Percentiles rank a stretch among this genome's conserved stretches.
These are phyloP conservation scores for Camellia lanceoleosa DNA, from an alignment of 148 eudicot genomes.

Conservation along the genomic window DNA sequence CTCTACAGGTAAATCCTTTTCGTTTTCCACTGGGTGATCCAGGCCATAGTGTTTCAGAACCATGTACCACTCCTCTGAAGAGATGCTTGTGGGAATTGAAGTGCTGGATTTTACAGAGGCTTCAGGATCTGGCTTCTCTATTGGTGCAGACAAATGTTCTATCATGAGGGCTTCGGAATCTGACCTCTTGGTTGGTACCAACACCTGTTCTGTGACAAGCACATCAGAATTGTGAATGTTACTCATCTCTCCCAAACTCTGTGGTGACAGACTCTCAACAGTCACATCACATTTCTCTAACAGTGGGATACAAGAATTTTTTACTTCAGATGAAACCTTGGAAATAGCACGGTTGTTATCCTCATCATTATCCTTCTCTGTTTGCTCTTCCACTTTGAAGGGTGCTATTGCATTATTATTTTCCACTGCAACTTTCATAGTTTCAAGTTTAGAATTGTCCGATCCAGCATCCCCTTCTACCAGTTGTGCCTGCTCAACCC, in stretches of 20 bases:
- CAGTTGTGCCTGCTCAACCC: constrained; percentile 18
- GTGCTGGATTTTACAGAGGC: constrained; percentile 15
- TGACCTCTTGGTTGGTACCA: constrained; percentile 9
- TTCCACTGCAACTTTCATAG: constrained; percentile 1
- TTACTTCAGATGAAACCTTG: constrained; percentile 7
- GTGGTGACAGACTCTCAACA: constrained; percentile 12
- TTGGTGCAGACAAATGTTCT: constrained; percentile 3
- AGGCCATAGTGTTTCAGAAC: constrained; percentile 48
- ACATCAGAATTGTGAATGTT: constrained; percentile 18
- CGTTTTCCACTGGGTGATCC: constrained; percentile 28
- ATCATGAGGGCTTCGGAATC: constrained; percentile 12
- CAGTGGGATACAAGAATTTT: not conserved
- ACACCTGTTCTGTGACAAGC: not conserved
- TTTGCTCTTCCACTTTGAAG: constrained; percentile 7
- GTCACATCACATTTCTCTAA: constrained; percentile 10
- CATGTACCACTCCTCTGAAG: constrained; percentile 37
- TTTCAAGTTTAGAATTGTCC: constrained; percentile 19
- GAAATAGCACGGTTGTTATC: not conserved
- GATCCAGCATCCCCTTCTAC: constrained; percentile 18
- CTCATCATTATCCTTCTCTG: constrained; percentile 10
- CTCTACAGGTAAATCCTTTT: constrained; percentile 29
- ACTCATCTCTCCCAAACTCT: constrained; percentile 9
- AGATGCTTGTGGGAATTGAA: constrained; percentile 24
- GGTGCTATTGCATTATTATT: constrained; percentile 14
- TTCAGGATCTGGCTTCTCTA: constrained; percentile 13